phyloP scores from a whole-genome alignment of 2,329 filamentous ascomycete genomes.

The Sordariomycetes sp. region DNA sequence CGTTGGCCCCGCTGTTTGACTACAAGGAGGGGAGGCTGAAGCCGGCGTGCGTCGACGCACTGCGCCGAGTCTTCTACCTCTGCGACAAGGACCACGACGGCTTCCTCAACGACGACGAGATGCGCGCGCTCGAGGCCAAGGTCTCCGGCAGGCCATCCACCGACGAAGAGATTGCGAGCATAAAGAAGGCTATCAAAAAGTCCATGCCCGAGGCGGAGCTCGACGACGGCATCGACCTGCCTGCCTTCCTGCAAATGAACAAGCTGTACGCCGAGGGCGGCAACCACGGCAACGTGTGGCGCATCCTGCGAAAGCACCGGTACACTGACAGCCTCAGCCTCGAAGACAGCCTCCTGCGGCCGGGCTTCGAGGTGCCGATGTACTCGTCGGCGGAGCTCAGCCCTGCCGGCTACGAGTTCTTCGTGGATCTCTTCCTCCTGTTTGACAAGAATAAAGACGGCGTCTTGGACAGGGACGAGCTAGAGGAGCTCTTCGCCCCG shows the following conservation, averaged over 20 bases:
- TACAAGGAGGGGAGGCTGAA: constrained; percentile 86
- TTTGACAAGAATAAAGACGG: constrained; percentile 98
- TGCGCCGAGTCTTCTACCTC: constrained; percentile 87
- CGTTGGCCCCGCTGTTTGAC: constrained; percentile 91
- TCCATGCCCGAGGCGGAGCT: constrained; percentile 47
- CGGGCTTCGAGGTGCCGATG: constrained; percentile 87
- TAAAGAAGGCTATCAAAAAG: constrained; percentile 76
- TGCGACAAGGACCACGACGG: constrained; percentile 96
- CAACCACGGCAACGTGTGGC: constrained; percentile 96
- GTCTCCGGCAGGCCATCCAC: constrained; percentile 84
- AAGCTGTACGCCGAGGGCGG: constrained; percentile 96
- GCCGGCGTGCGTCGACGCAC: constrained; percentile 72
- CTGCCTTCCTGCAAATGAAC: constrained; percentile 80
- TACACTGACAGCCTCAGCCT: constrained; percentile 92
- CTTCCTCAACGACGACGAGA: constrained; percentile 77
- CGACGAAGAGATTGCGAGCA: constrained; percentile 72
- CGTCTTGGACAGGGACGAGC: constrained; percentile 73
- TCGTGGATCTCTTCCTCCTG: constrained; percentile 87
- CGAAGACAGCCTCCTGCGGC: constrained; percentile 81
- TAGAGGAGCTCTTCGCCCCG: constrained; percentile 78
- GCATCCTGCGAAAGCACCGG: constrained; percentile 85
- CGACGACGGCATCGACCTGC: constrained; percentile 63
- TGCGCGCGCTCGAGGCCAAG: constrained; percentile 79
- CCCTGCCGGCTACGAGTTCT: constrained; percentile 89
- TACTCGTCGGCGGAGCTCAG: constrained; percentile 89